These are phyloP conservation scores for Phaeoacremonium minimum DNA, from an alignment of 2,329 filamentous ascomycete genomes.

Conservation along the genomic window DNA sequence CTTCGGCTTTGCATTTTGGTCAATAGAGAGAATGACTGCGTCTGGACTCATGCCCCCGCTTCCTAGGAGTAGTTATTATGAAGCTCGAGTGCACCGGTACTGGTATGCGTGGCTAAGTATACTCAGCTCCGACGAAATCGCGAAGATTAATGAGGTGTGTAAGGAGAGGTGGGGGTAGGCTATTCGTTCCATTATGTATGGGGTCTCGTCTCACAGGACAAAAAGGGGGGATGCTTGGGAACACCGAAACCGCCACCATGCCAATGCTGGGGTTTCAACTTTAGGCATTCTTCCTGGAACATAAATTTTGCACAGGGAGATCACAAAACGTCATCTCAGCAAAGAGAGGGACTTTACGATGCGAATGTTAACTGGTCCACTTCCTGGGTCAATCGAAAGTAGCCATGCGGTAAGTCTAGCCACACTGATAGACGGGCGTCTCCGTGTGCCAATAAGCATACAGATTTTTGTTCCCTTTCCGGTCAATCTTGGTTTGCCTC, in stretches of 20 bases:
- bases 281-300: too few relatives aligned
- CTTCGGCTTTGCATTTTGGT: neutral
- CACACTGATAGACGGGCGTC: slow-evolving; percentile 24
- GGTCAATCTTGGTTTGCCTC: slow-evolving; percentile 18
- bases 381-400: too few relatives aligned
- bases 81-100: neutral
- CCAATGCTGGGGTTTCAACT: too few relatives aligned
- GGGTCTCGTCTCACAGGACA: too few relatives aligned
- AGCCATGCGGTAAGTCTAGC: slow-evolving; percentile 12
- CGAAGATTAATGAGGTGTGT: neutral
- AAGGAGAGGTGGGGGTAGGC: neutral
- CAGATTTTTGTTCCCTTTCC: slow-evolving; percentile 27
- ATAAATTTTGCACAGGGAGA: too few relatives aligned
- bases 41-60: neutral
- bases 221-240: too few relatives aligned
- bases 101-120: neutral
- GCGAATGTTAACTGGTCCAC: too few relatives aligned
- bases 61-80: neutral
- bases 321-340: too few relatives aligned
- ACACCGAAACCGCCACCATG: too few relatives aligned
- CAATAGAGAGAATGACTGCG: neutral
- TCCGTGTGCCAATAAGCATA: slow-evolving; percentile 27
- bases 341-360: too few relatives aligned
- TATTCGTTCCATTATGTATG: too few relatives aligned
- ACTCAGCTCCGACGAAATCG: neutral